A percentile compares a stretch with the other conserved stretches of the same genome.
Evolutionary conservation across 129 eudicot species (phyloP).

Genomic region (Rutidosis leptorrhynchoides): DNA sequence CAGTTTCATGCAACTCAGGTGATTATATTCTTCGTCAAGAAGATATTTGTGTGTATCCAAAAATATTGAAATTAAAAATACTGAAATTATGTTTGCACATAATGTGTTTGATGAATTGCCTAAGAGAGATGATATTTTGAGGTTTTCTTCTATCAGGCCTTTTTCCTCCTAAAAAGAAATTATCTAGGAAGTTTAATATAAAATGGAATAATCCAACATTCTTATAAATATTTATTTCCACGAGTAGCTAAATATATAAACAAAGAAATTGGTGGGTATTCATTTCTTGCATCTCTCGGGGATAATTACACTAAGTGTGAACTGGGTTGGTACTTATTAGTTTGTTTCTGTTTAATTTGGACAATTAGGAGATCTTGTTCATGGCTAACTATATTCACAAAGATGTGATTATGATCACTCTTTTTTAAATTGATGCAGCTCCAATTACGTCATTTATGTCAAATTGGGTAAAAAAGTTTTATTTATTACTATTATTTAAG

Average conservation of each 20-base stretch:
- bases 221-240: not conserved
- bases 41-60: not conserved
- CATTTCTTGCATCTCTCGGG: no score
- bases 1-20: slow-evolving; percentile 97
- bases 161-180: not conserved
- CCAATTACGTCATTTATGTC: not conserved
- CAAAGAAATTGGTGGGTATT: not conserved
- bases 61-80: no score
- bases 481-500: no score
- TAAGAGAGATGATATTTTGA: slow-evolving; percentile 15
- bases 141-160: slow-evolving; percentile 8
- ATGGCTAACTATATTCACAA: not conserved
- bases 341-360: not conserved
- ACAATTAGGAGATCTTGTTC: slow-evolving; percentile 21
- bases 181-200: not conserved
- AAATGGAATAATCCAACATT: not conserved
- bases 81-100: slow-evolving; percentile 1
- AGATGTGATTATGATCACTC: slow-evolving; percentile 2
- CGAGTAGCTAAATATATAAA: not conserved
- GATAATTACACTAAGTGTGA: slow-evolving; percentile 9
- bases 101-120: slow-evolving; percentile 23
- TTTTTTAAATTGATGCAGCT: not conserved
- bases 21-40: not conserved
- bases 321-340: slow-evolving; percentile 1
- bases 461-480: slow-evolving; percentile 3